A percentile compares a stretch with the other conserved stretches of the same genome.
phyloP scores from a whole-genome alignment of 2,329 filamentous ascomycete species.

The Arthroderma sp. region DNA sequence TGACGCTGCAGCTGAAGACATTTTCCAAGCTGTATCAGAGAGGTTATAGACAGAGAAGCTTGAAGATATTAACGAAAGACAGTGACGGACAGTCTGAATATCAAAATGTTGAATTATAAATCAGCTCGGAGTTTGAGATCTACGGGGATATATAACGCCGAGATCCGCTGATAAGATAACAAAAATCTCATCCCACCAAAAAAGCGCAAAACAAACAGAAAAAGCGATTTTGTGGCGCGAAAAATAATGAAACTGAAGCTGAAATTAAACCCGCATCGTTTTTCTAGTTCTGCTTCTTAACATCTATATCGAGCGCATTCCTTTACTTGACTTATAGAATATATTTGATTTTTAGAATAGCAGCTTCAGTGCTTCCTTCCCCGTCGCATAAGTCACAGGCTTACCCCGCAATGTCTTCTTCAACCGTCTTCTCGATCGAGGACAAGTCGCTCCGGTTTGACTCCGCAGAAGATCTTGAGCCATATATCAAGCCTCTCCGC shows the following conservation, averaged over 20 bases:
- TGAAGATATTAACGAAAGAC: neutral
- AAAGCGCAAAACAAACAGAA: neutral
- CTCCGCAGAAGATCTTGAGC: constrained; percentile 71
- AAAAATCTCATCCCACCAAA: neutral
- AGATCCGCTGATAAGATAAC: neutral
- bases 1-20: constrained; percentile 2
- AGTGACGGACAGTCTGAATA: neutral
- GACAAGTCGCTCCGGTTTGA: constrained; percentile 87
- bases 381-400: constrained; percentile 6
- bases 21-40: neutral
- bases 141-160: neutral
- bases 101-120: neutral
- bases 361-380: constrained; percentile 8
- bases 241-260: too few relatives aligned
- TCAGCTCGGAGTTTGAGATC: neutral
- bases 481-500: constrained; percentile 64
- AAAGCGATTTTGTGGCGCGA: neutral
- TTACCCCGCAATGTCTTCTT: constrained; percentile 38
- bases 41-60: neutral
- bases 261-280: neutral
- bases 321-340: constrained; percentile 6
- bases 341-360: constrained; percentile 1
- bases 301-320: constrained; percentile 2
- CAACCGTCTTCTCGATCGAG: constrained; percentile 64
- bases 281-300: neutral